Base-by-base conservation (phyloP, 208 protist species). In the Angomonas ambiguus region DNA sequence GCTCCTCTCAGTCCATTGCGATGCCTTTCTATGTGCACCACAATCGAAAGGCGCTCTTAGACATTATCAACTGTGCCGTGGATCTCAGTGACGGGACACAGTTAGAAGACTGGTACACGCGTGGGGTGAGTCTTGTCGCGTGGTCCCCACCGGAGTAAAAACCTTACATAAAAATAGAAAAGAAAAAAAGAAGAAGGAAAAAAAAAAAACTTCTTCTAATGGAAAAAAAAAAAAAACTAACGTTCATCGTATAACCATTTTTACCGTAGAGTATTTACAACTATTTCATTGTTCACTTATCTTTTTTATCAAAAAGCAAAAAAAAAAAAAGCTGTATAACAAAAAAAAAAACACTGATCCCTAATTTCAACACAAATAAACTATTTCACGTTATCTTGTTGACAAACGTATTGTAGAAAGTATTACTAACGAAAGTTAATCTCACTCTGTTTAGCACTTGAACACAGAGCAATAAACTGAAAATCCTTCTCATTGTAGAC, bases 21-120 rank as follows among this genome's bases (percentile, higher is more conserved):
- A 64, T 96, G 33, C 95, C 95, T 10, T 66, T 98, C 18, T 98
- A 98, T 72, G 79, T 91, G 16, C 96, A 83, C 27, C 70, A 74
- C 20, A 68, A 79, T 10, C 87, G 92, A 0, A 74, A 83, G 31
- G 57, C 65, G 1, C 66, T 96, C 45, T 76, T 98, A 3, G 85
- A 88, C n/a, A 76, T 91, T 49, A 62, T 97, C 65, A 65, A 89
- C 24, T 31, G 93, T 28, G 61, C 65, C n/a, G 70, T 77, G 20
- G 69, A 74, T 25, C 62, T 74, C 0, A 53, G 67, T 10, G 35
- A 35, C 10, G n/a, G 59, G n/a, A 25, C 63, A 10, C 68, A 72
- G 35, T 27, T 67, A 11, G 60, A 79, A 11, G 64, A 41, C 22
- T 97, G 93, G 93, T 95, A 96, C 58, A 83, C 95, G 62, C 82